A percentile compares a stretch with the other conserved stretches of the same genome.
phyloP scores from a whole-genome alignment of 2,329 filamentous ascomycete genomes.

The Harringtonia aguacate region DNA sequence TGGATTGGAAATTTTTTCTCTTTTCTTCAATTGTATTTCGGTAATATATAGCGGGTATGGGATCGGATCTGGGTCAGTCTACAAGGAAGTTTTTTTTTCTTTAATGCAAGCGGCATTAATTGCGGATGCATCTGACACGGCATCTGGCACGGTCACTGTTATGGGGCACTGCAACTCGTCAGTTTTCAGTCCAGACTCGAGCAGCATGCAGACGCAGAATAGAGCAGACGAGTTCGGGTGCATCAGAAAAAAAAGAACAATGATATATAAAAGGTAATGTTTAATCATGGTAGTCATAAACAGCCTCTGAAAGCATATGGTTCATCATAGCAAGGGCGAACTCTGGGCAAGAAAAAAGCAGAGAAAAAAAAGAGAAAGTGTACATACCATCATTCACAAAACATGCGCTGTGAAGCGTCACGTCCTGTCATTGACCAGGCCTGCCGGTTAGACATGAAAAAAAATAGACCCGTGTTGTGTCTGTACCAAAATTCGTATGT shows the following conservation, averaged over 20 bases:
- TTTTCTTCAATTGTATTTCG: neutral
- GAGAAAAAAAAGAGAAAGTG: neutral
- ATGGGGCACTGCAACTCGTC: neutral
- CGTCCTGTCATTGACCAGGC: too few relatives aligned
- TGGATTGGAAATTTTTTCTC: neutral
- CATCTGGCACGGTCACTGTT: too few relatives aligned
- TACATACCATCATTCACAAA: too few relatives aligned
- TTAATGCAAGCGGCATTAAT: too few relatives aligned
- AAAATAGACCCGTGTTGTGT: too few relatives aligned
- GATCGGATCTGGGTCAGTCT: too few relatives aligned
- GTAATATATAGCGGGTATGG: too few relatives aligned
- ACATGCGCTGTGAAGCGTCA: too few relatives aligned
- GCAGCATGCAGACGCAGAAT: neutral
- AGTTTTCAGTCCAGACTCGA: neutral
- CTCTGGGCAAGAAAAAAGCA: neutral
- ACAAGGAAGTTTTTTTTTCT: too few relatives aligned
- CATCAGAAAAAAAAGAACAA: slow-evolving; percentile 11
- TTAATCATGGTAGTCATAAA: slow-evolving; percentile 12
- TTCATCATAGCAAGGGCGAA: slow-evolving; percentile 10
- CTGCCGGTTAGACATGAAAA: too few relatives aligned
- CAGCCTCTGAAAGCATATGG: slow-evolving; percentile 11
- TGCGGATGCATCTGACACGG: too few relatives aligned
- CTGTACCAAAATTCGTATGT: too few relatives aligned
- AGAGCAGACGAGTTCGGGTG: neutral
- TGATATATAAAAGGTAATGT: slow-evolving; percentile 8